phyloP scores from a whole-genome alignment of 345 rosid species.

The Citrus maxima region DNA sequence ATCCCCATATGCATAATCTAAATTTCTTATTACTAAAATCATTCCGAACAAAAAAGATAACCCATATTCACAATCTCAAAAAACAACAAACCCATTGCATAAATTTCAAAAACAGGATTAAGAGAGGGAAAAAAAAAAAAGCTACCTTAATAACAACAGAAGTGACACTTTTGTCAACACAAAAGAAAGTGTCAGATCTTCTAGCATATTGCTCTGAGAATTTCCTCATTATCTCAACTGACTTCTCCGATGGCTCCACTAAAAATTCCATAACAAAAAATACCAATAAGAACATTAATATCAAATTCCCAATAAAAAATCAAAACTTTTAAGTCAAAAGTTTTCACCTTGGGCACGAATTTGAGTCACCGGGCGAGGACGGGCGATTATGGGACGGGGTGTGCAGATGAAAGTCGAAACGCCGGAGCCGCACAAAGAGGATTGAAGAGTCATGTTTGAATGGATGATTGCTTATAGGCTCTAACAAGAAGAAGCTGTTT shows the following conservation, averaged over 20 bases:
- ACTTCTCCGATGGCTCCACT: conserved; percentile 89
- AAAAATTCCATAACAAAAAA: neutral
- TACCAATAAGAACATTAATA: neutral
- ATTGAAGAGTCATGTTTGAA: conserved; percentile 44
- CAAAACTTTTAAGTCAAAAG: neutral
- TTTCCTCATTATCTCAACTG: conserved; percentile 92
- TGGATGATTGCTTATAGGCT: neutral
- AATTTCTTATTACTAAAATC: neutral
- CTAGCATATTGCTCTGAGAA: conserved; percentile 98
- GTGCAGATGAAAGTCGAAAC: conserved; percentile 37
- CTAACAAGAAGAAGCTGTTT: neutral
- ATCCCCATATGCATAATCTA: neutral
- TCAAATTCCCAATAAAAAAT: neutral
- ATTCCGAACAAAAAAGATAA: neutral
- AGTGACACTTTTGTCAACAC: conserved; percentile 90
- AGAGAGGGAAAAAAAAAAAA: neutral
- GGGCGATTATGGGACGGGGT: conserved; percentile 15
- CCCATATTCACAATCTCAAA: neutral
- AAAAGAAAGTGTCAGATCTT: conserved; percentile 88
- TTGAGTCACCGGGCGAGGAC: conserved; percentile 29
- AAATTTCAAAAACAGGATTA: neutral
- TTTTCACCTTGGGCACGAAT: conserved; percentile 48
- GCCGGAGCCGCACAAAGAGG: conserved; percentile 42
- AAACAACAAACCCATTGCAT: neutral
- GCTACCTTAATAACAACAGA: conserved; percentile 90